Percentiles rank a stretch among this genome's conserved stretches.
These are phyloP conservation scores for Rhododendron ferrugineum DNA, from an alignment of 148 eudicot species.

Conservation along the genomic window DNA sequence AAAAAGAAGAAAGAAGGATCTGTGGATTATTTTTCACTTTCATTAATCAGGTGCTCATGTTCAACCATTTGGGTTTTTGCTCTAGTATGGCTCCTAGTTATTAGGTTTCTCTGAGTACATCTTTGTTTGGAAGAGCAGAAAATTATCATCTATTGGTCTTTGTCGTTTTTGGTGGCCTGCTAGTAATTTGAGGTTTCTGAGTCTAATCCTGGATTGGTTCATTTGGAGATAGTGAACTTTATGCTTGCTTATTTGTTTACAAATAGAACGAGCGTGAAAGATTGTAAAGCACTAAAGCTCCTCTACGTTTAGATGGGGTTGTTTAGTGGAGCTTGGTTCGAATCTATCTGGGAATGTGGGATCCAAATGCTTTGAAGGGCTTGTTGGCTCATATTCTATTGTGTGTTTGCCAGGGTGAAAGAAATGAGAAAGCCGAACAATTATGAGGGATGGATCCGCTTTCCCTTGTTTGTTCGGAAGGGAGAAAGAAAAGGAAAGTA, in stretches of 20 bases:
- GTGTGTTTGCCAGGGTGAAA: not conserved
- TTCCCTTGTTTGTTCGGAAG: not conserved
- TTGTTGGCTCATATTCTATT: not conserved
- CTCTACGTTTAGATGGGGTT: not conserved
- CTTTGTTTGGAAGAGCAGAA: not conserved
- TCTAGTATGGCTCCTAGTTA: not conserved
- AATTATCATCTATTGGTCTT: not conserved
- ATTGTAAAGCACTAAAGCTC: not conserved
- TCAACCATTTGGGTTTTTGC: not conserved
- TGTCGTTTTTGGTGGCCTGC: not conserved
- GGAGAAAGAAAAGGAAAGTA: not conserved
- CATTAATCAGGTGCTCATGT: not conserved
- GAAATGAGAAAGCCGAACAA: not conserved
- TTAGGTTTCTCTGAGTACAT: not conserved
- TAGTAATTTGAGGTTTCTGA: not conserved
- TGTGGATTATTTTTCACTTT: not conserved
- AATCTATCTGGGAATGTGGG: not conserved
- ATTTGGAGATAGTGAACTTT: not conserved
- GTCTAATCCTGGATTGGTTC: not conserved
- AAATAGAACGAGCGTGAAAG: not conserved
- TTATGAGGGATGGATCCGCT: not conserved
- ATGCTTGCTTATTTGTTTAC: not conserved
- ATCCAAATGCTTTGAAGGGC: not conserved
- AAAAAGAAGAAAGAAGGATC: not conserved
- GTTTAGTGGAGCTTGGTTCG: not conserved